These are phyloP conservation scores for Yamadazyma pseudoaaseri DNA, from an alignment of 1,139 yeast genomes.

Conservation along the genomic window DNA sequence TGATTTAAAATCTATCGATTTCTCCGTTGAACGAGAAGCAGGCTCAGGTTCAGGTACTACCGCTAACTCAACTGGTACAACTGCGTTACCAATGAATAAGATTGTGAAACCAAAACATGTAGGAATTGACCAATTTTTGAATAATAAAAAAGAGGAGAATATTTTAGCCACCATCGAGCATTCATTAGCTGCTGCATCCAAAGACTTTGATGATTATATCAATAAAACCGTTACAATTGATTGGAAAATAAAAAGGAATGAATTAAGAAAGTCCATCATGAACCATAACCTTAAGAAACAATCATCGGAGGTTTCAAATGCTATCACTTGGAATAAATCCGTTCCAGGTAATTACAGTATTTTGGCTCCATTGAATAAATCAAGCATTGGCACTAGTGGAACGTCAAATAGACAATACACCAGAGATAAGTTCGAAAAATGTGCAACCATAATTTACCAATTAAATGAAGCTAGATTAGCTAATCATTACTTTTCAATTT, in stretches of 20 bases:
- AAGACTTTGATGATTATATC: conserved; percentile 79
- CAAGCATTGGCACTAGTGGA: conserved; percentile 10
- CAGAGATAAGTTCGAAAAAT: conserved; percentile 65
- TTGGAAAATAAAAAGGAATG: conserved; percentile 79
- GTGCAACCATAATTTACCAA: conserved; percentile 68
- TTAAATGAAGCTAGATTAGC: conserved; percentile 69
- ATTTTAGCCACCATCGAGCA: conserved; percentile 83
- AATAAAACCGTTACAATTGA: conserved; percentile 73
- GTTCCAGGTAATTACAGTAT: conserved; percentile 36
- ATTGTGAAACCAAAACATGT: conserved; percentile 14
- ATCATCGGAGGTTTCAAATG: conserved; percentile 4
- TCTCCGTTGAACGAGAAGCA: conserved; percentile 16
- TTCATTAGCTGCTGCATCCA: conserved; percentile 69
- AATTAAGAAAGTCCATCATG: conserved; percentile 65
- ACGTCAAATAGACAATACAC: conserved; percentile 33
- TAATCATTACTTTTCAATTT: conserved; percentile 47
- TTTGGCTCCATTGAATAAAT: conserved; percentile 29
- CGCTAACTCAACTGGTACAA: neutral
- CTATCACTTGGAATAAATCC: conserved; percentile 37
- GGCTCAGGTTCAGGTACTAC: conserved; percentile 1
- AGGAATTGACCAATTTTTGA: conserved; percentile 56
- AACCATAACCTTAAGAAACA: conserved; percentile 13
- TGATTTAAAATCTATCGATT: conserved; percentile 48
- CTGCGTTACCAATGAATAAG: conserved; percentile 6
- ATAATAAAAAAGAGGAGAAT: conserved; percentile 76